Percentiles rank a stretch among this genome's conserved stretches.
phyloP scores from a whole-genome alignment of 2,329 filamentous ascomycete genomes.

The Colletotrichum aenigma region DNA sequence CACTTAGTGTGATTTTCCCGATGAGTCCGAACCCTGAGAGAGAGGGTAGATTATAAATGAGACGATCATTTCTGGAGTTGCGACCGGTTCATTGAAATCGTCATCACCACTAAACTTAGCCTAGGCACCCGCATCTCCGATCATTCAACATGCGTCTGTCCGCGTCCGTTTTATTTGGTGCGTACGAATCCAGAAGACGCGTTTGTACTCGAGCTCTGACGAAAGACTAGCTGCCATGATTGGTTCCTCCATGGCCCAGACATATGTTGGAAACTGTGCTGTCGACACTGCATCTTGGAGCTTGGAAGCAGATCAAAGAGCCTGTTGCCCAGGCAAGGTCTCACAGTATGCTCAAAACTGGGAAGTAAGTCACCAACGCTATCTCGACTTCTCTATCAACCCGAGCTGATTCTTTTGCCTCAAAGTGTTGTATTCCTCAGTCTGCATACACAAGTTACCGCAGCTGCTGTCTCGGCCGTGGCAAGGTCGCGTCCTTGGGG shows the following conservation, averaged over 20 bases:
- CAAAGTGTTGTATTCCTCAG: neutral
- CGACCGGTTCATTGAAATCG: neutral
- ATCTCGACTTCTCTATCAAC: neutral
- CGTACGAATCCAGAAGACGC: neutral
- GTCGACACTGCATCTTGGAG: neutral
- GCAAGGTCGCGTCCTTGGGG: neutral
- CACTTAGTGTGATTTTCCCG: neutral
- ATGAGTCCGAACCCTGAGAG: neutral
- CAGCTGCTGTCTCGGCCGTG: neutral
- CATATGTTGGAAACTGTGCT: neutral
- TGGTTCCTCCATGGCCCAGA: neutral
- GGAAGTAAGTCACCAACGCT: neutral
- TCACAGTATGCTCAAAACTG: neutral
- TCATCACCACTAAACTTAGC: neutral
- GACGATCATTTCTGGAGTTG: fast-evolving
- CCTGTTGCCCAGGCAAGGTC: neutral
- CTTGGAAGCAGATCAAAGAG: neutral
- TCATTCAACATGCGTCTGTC: neutral
- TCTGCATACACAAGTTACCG: neutral
- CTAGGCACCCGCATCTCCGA: neutral
- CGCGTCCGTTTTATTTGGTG: neutral
- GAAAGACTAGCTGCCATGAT: neutral
- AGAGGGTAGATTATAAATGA: neutral
- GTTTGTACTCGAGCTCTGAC: neutral
- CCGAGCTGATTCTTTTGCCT: neutral